Base-by-base conservation (phyloP, 495 filamentous ascomycete species). In the Podospora pseudocomata region DNA sequence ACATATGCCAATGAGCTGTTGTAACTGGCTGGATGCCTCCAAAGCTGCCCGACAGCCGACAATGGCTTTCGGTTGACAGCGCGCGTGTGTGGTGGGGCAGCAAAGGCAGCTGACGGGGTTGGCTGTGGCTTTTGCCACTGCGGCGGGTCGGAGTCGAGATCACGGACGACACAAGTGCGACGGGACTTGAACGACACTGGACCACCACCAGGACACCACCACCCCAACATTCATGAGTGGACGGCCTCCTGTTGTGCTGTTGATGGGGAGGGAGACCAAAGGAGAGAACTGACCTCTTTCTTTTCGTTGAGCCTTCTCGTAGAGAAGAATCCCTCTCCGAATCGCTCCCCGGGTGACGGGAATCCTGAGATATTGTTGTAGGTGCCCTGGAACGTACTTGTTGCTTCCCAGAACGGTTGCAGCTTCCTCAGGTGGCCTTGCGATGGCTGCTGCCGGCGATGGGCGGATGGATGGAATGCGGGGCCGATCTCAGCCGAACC, bases 101-200 rank as follows among this genome's bases (percentile, higher is more conserved):
- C 34, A 18, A 56, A 62, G 4, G 57, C 69, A 70, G 69, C 69
- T 70, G 69, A 71, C 39, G 66, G 60, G 62, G 28, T 68, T 65
- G 57, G 16, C n/a, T 27, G 62, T 68, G 69, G 59, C 61, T 71
- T 71, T 71, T 39, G 69, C 69, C 69, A 71, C 69, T 28, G 62
- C 4, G 55, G 65, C 65, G 65, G 65, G 58, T 67, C 65, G 5
- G 63, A 58, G 65, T 60, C 63, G 53, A 68, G 49, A 68, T 71
- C 66, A 65, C 69, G 62, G 49, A 64, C 30, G 13, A 32, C 61
- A 23, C 61, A 61, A 32, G 23, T 26, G 59, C 30, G 23, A 28
- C 59, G 16, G 15, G 3, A 32, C 2, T 32, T 32, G 30, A 32
- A 32, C 39, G 39, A 49, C 39, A 49, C 39, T 49, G 39, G 39